A percentile compares a stretch with the other conserved stretches of the same genome.
Conservation (phyloP, 2,329 filamentous ascomycete species). For the Xylaria multiplex region DNA sequence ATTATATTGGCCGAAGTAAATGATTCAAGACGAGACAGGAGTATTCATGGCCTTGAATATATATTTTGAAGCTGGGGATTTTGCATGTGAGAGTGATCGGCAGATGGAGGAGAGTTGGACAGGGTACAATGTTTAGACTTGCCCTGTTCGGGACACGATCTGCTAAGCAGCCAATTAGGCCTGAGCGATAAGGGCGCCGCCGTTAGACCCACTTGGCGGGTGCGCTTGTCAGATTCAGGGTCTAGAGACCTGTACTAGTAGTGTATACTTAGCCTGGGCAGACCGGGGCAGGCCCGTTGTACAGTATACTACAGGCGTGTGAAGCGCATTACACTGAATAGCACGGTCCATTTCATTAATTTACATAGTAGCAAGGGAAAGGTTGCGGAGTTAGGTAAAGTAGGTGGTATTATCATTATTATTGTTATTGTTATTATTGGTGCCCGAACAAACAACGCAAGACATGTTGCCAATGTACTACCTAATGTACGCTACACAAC, state of each 20-base stretch:
- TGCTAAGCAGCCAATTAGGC: constrained; percentile 21
- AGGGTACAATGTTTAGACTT: not conserved
- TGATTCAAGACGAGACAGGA: not conserved
- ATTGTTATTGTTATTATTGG: not conserved
- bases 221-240: no score
- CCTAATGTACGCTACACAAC: not conserved
- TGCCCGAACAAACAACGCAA: not conserved
- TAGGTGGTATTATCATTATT: not conserved
- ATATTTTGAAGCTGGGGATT: not conserved
- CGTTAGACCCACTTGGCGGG: constrained; percentile 3
- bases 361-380: no score
- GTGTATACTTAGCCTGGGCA: constrained; percentile 5
- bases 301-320: no score
- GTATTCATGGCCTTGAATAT: constrained; percentile 11
- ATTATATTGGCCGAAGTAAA: not conserved
- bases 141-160: not conserved
- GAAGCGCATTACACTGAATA: not conserved
- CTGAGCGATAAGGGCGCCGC: constrained; percentile 28
- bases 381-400: not conserved
- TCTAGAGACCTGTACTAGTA: no score
- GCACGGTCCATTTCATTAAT: not conserved
- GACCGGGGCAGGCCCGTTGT: no score
- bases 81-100: not conserved
- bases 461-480: not conserved
- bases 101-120: not conserved